phyloP scores from a whole-genome alignment of 371 early-diverging fungal genomes.

The Capniomyces stellatus region DNA sequence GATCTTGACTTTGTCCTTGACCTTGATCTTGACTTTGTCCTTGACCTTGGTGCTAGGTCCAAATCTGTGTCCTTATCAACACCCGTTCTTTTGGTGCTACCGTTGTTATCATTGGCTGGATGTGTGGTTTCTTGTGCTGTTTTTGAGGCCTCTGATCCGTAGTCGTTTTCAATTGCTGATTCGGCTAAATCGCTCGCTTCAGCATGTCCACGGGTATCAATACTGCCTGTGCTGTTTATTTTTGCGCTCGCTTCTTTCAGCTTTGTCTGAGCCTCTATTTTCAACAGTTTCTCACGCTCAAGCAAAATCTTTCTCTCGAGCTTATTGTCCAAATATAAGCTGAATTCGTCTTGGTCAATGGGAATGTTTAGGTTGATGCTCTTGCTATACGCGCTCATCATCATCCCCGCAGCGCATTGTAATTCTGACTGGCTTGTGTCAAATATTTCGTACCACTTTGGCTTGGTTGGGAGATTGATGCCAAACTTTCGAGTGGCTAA shows the following conservation, averaged over 20 bases:
- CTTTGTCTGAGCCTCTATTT: background rate
- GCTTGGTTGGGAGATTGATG: conserved; percentile 42
- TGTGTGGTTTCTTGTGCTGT: too few species aligned
- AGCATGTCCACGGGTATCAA: too few species aligned
- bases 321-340: conserved; percentile 5
- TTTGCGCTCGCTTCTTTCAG: too few species aligned
- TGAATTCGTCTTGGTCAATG: conserved; percentile 27
- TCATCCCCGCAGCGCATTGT: conserved; percentile 37
- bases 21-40: too few species aligned
- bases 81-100: conserved; percentile 1
- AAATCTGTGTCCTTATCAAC: background rate
- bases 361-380: conserved; percentile 30
- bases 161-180: too few species aligned
- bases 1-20: too few species aligned
- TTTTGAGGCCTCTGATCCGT: too few species aligned
- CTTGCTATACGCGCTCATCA: conserved; percentile 32
- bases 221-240: too few species aligned
- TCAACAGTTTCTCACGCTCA: background rate
- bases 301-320: conserved; percentile 5
- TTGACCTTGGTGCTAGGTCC: too few species aligned
- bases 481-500: conserved; percentile 49
- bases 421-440: conserved; percentile 55
- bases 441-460: conserved; percentile 81
- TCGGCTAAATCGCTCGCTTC: too few species aligned
- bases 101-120: too few species aligned